Conservation (phyloP, 2,329 filamentous ascomycete species). For the Fusarium citri region DNA sequence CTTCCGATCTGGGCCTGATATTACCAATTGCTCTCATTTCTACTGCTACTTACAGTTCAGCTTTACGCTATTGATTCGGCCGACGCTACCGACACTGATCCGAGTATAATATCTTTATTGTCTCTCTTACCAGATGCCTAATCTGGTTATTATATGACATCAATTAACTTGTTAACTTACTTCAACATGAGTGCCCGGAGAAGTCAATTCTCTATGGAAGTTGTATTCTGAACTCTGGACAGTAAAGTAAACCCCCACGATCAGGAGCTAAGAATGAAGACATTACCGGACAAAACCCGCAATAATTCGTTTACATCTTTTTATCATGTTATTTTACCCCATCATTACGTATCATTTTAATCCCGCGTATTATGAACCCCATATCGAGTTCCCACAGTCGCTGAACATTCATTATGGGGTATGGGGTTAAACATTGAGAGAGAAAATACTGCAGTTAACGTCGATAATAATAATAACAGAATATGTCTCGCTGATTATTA, state of each 20-base stretch:
- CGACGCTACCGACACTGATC: background rate
- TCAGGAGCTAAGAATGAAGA: background rate
- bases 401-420: background rate
- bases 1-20: background rate
- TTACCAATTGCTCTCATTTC: constrained; percentile 6
- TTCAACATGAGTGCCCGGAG: background rate
- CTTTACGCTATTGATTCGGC: background rate
- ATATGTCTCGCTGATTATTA: background rate
- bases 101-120: background rate
- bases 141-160: background rate
- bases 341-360: constrained; percentile 40
- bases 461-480: background rate
- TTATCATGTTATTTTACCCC: constrained; percentile 37
- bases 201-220: background rate
- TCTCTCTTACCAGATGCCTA: background rate
- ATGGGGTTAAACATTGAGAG: background rate
- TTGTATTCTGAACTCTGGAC: background rate
- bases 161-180: background rate
- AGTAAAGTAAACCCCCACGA: constrained; percentile 1
- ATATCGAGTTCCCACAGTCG: constrained; percentile 3
- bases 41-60: background rate
- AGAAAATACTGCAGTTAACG: background rate
- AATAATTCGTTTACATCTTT: constrained; percentile 24
- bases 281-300: background rate
- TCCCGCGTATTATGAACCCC: constrained; percentile 12